Base-by-base conservation (phyloP, 2,329 filamentous ascomycete species). In the Hymenoscyphus scutula region DNA sequence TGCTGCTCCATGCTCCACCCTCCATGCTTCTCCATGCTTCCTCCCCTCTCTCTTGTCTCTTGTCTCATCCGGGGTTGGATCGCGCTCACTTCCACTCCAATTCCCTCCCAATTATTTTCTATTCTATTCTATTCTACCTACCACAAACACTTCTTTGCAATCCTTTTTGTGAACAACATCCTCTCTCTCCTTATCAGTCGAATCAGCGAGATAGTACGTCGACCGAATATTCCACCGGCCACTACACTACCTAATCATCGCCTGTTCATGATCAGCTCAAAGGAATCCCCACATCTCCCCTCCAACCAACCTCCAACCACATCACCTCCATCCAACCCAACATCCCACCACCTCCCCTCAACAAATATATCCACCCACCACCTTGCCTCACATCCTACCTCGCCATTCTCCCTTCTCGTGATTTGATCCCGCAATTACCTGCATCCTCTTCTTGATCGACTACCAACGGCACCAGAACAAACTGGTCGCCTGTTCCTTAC, bases 41-140 rank as follows among this genome's bases (percentile, higher is more conserved):
- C n/a, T n/a, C n/a, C n/a, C n/a, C n/a, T n/a, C n/a, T n/a, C n/a
- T n/a, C n/a, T n/a, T n/a, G n/a, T n/a, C 23, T 45, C 38, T 45
- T 45, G 38, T 45, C 38, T 45, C 45, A 51, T 51, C 45, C 45
- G 45, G 45, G 45, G 45, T 25, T 51, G 45, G 19, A 25, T 51
- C 19, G 45, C 45, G n/a, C 45, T 51, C 45, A 19, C 45, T 51
- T 51, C 45, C 38, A 41, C 25, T 51, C 45, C 38, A 41, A 29
- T 29, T 29, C 38, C 41, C 45, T 51, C 45, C 23, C 45, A 51
- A 51, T 27, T 25, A 51, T 51, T 51, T 23, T 19, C n/a, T n/a
- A n/a, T n/a, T n/a, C n/a, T n/a, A n/a, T 41, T n/a, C 38, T 23
- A 19, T 23, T 19, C 41, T 51, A 51, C 45, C 41, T 51, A 51